Evolutionary conservation across 2,329 filamentous ascomycete species (phyloP), one percentile per base, ranked within the genome.

Genomic region (Fusarium mexicanum): DNA sequence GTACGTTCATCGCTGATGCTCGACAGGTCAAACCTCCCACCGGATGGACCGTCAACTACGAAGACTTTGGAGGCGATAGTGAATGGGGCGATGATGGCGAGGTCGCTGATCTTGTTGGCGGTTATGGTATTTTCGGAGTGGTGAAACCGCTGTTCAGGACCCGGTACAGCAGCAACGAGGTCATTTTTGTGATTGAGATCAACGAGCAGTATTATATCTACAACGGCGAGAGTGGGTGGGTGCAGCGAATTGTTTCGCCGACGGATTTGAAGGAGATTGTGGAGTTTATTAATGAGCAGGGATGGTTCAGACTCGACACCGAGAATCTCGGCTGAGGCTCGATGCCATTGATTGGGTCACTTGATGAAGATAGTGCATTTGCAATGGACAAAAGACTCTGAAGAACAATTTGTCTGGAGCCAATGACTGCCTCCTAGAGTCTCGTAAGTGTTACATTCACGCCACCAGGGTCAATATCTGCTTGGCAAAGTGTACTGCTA

Each of bases 291-390:
- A 38, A 51, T 38, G 43, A 60, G 24, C 16, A 50, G 5, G 57
- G 57, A 29, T 48, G 24, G 20, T 51, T 26, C 6, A 22, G 33
- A 9, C 43, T 60, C 22, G 43, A 60, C 8, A 60, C 57, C 8
- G 43, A 60, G 43, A 17, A n/a, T 29, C 51, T 55, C 4, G 35
- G 9, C 3, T 17, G 10, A 12, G 13, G 10, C 11, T 5, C 4
- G 3, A 16, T 11, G 0, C 8, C 3, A 31, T 29, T 11, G 6
- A 48, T n/a, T 8, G 26, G 4, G 6, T 2, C 6, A 12, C 12
- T 6, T 16, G 0, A 4, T 17, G 9, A 11, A 16, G 3, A 17
- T 3, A 50, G 3, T 13, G 6, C 3, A 13, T 17, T 12, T 6
- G 3, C 1, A n/a, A 31, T n/a, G 10, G 10, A n/a, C 3, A 50